Evolutionary conservation across 805 yeast species (phyloP).

Genomic region (Yarrowia sp.): DNA sequence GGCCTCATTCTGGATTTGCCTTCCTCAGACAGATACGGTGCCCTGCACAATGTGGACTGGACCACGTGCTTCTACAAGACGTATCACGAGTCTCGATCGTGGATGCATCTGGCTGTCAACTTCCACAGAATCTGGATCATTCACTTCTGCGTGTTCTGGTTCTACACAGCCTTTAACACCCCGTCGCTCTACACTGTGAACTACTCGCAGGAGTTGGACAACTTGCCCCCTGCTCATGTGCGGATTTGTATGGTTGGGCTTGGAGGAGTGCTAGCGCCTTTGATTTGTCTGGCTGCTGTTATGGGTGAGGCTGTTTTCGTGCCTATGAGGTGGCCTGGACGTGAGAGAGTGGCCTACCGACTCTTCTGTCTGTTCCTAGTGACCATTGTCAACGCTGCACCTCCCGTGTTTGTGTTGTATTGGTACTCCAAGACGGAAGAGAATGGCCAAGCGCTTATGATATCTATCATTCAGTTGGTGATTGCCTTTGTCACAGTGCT

Average conservation of each 20-base stretch:
- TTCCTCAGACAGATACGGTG: conserved; percentile 54
- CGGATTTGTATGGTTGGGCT: conserved; percentile 90
- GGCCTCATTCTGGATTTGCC: conserved; percentile 54
- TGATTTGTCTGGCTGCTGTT: conserved; percentile 83
- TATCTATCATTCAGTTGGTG: conserved; percentile 49
- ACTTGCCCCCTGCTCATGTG: conserved; percentile 82
- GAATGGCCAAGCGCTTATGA: conserved; percentile 52
- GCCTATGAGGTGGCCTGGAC: conserved; percentile 98
- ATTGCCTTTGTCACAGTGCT: conserved; percentile 73
- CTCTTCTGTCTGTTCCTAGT: conserved; percentile 67
- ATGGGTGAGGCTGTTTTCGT: conserved; percentile 91
- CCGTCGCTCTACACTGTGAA: conserved; percentile 86
- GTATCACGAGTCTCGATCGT: conserved; percentile 88
- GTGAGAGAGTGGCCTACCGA: conserved; percentile 91
- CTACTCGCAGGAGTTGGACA: conserved; percentile 77
- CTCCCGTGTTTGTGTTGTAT: conserved; percentile 52
- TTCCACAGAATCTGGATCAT: conserved; percentile 98
- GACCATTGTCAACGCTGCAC: conserved; percentile 49
- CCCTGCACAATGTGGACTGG: conserved; percentile 63
- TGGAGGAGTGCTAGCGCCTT: conserved; percentile 84
- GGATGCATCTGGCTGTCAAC: conserved; percentile 93
- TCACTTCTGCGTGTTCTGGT: conserved; percentile 88
- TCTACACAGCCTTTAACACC: conserved; percentile 89
- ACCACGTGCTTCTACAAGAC: conserved; percentile 67
- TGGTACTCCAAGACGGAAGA: conserved; percentile 41